Conservation (phyloP, 345 rosid genomes). For the Populus deltoides region DNA sequence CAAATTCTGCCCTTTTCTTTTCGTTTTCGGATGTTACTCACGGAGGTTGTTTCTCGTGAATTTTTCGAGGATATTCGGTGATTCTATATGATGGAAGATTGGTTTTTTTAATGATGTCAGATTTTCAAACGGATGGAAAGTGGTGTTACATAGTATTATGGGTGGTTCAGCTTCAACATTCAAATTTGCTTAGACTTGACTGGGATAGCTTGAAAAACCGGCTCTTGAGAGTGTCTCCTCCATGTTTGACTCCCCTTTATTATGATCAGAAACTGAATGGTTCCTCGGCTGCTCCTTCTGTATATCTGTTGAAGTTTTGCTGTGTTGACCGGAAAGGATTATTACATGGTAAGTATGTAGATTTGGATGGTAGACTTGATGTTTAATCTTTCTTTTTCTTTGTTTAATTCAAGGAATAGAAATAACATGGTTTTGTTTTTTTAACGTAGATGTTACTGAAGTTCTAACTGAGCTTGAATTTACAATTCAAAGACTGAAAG, state of each 20-base stretch:
- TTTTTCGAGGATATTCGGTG: neutral
- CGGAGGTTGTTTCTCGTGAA: neutral
- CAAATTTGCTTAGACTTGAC: slow-evolving; percentile 5
- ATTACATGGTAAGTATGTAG: slow-evolving; percentile 15
- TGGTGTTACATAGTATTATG: slow-evolving; percentile 37
- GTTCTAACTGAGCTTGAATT: slow-evolving; percentile 27
- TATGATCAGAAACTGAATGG: slow-evolving; percentile 7
- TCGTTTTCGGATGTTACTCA: neutral
- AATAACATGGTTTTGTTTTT: neutral
- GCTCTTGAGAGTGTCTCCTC: slow-evolving; percentile 22
- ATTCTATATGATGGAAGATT: neutral
- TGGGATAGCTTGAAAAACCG: slow-evolving; percentile 32
- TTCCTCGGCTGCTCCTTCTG: slow-evolving; percentile 2
- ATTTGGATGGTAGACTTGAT: neutral
- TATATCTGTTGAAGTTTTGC: slow-evolving; percentile 26
- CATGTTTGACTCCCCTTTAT: slow-evolving; percentile 22
- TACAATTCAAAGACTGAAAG: slow-evolving; percentile 32
- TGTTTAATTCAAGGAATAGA: neutral
- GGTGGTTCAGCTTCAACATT: slow-evolving; percentile 24
- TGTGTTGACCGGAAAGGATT: slow-evolving; percentile 26
- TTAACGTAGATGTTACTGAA: slow-evolving; percentile 22
- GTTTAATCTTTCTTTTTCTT: neutral
- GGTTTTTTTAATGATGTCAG: slow-evolving; percentile 3
- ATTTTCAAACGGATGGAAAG: slow-evolving; percentile 33
- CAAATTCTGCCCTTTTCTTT: neutral